phyloP scores from a whole-genome alignment of 1,284 basidiomycete genomes.

The Pseudozyma sp. region DNA sequence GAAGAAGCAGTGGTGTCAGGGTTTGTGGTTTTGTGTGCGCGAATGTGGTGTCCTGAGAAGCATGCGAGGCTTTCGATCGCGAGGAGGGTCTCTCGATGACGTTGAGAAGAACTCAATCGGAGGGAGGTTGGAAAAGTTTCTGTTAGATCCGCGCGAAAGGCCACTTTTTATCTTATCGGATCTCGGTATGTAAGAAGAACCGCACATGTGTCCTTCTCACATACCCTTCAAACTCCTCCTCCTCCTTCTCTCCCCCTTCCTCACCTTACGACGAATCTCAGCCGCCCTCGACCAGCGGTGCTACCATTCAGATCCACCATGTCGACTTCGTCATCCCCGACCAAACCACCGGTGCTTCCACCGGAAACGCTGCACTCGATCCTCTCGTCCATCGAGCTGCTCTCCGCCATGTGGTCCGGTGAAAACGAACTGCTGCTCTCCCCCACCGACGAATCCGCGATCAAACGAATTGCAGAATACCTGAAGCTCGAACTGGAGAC shows the following conservation, averaged over 20 bases:
- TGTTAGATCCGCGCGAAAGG: background rate
- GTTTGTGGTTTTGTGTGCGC: too few species aligned
- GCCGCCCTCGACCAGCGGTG: background rate
- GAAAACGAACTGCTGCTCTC: constrained; percentile 31
- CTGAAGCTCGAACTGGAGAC: constrained; percentile 31
- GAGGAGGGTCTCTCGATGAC: too few species aligned
- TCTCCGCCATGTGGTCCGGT: constrained; percentile 55
- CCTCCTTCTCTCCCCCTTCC: background rate
- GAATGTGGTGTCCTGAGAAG: too few species aligned
- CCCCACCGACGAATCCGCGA: constrained; percentile 7
- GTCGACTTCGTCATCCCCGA: background rate
- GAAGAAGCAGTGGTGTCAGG: too few species aligned
- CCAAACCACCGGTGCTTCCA: constrained; percentile 16
- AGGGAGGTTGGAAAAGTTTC: too few species aligned
- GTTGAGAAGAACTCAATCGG: too few species aligned
- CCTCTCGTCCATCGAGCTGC: constrained; percentile 40
- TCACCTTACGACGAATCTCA: background rate
- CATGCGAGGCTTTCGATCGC: too few species aligned
- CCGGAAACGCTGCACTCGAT: constrained; percentile 35
- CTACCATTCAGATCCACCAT: background rate
- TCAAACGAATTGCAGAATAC: constrained; percentile 26
- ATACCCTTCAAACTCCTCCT: background rate
- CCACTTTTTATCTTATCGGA: constrained; percentile 1
- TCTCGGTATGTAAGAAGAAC: constrained; percentile 5
- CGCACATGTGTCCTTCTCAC: background rate